Conservation (phyloP, 2,329 filamentous ascomycete species). For the Samsoniella hepiali region DNA sequence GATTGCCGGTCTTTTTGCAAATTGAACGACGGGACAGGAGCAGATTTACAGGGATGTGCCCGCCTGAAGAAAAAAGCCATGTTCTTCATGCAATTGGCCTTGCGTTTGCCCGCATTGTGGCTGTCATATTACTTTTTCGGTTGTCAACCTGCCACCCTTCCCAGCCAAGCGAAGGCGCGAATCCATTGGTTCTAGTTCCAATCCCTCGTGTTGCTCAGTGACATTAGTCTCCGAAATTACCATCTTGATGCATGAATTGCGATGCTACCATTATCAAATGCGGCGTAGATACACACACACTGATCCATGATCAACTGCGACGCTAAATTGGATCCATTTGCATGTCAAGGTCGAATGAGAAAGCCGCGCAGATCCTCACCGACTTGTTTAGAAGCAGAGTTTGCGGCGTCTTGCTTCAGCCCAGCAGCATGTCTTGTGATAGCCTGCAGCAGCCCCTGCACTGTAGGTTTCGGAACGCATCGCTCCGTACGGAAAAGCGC, state of each 20-base stretch:
- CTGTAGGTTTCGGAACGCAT: constrained; percentile 7
- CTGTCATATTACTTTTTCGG: neutral
- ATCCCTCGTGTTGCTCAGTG: neutral
- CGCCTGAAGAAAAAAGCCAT: neutral
- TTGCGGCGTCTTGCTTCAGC: constrained; percentile 16
- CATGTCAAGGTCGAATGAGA: constrained; percentile 9
- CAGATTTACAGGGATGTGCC: constrained; percentile 8
- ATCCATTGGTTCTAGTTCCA: neutral
- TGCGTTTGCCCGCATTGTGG: neutral
- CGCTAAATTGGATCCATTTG: constrained; percentile 2
- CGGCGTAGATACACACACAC: neutral
- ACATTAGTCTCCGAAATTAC: constrained; percentile 1
- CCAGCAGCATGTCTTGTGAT: constrained; percentile 11
- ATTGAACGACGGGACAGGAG: neutral
- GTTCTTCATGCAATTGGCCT: neutral
- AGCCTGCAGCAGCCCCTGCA: constrained; percentile 11
- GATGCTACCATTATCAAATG: neutral
- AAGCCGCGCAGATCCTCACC: constrained; percentile 17
- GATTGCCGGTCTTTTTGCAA: constrained; percentile 3
- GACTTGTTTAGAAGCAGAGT: constrained; percentile 7
- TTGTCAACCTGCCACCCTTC: neutral
- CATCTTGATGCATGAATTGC: constrained; percentile 4
- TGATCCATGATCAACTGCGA: neutral
- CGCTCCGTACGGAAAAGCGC: constrained; percentile 7
- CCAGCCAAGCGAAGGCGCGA: neutral